These are phyloP conservation scores for Fusarium sp. DNA, from an alignment of 2,329 filamentous ascomycete genomes.

Conservation along the genomic window DNA sequence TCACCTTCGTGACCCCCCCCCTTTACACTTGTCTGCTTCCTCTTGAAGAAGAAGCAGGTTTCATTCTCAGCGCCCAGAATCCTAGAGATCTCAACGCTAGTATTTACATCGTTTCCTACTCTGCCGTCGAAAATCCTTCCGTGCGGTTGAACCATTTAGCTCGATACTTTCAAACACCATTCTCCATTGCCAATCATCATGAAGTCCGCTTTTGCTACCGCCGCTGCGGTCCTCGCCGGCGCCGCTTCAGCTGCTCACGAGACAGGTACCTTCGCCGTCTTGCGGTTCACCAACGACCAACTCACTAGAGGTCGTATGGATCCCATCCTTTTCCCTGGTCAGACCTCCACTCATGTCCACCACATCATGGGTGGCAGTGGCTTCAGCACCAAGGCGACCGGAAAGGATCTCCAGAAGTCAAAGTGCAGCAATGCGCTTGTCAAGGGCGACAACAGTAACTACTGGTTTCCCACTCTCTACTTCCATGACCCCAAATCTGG, in stretches of 20 bases:
- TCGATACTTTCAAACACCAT: constrained; percentile 3
- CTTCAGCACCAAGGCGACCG: constrained; percentile 71
- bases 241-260: constrained; percentile 52
- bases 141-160: not conserved
- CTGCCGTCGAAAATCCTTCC: not conserved
- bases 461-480: constrained; percentile 80
- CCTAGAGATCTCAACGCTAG: constrained; percentile 35
- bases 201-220: constrained; percentile 47
- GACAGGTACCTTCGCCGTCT: constrained; percentile 70
- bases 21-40: constrained; percentile 19
- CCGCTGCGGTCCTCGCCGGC: constrained; percentile 52
- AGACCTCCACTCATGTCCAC: constrained; percentile 71
- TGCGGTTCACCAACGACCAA: constrained; percentile 74
- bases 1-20: constrained; percentile 39
- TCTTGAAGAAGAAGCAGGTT: constrained; percentile 21
- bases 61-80: constrained; percentile 37
- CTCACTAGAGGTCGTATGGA: constrained; percentile 72
- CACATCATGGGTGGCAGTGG: constrained; percentile 75
- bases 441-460: constrained; percentile 75
- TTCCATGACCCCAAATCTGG: constrained; percentile 71
- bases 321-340: constrained; percentile 73
- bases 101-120: constrained; percentile 4
- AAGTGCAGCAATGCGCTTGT: constrained; percentile 77
- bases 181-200: constrained; percentile 40
- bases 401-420: constrained; percentile 66